Base-by-base conservation (phyloP, 2,329 filamentous ascomycete genomes). In the Fusarium sp. region DNA sequence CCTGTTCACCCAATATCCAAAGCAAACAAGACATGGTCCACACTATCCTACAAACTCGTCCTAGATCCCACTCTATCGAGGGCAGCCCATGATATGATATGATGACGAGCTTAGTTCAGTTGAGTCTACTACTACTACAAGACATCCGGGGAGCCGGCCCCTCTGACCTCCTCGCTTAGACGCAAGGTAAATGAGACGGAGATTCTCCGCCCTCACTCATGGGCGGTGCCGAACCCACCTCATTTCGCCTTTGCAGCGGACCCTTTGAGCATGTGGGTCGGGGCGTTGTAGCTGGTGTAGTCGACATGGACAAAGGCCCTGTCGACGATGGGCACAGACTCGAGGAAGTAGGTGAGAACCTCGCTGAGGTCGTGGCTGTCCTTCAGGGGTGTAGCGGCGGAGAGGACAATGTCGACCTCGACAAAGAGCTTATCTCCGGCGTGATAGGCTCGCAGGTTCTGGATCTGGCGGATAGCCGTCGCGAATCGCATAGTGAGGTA, bases 401-500 rank as follows among this genome's bases (percentile, higher is more conserved):
- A 94, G 47, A 97, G 88, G 37, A 97, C 93, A 73, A 97, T 93
- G 81, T 97, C 94, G 12, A 96, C 94, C 79, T 89, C 87, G 30
- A 96, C 93, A 73, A 94, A 95, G 67, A 97, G 87, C 85, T 95
- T 95, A 81, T 97, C 94, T 30, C 94, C 94, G 0, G 92, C 91
- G 79, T 97, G 94, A 80, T 97, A 97, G 2, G 94, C 94, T 75
- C 95, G 92, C 65, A 97, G 85, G 35, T 94, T 94, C 80, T 97
- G 94, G 70, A 97, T 97, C 80, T 94, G 92, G 79, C 90, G 91
- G 79, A 98, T 97, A 14, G 93, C 93, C 75, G 93, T 94, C 54
- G 95, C 95, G 80, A 98, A 98, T 22, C 95, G 93, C 93, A 98
- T 97, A 2, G 95, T 97, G 76, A 97, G 89, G 83, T 98, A 98